Base-by-base conservation (phyloP, 1,284 basidiomycete genomes). In the Volvariella surrecta region DNA sequence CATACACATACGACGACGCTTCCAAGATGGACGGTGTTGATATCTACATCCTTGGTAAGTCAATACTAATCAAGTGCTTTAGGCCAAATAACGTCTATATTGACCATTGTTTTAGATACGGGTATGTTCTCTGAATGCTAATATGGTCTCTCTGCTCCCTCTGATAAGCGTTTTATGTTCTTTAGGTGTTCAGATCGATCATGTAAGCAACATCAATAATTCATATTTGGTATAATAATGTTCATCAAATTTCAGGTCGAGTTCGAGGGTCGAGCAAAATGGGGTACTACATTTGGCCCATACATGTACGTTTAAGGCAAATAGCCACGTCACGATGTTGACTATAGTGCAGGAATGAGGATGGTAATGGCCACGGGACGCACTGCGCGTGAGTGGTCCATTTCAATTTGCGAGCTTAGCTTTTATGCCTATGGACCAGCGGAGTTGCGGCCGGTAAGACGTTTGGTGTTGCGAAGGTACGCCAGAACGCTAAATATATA, bases 401-500 rank as follows among this genome's bases (percentile, higher is more conserved):
- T 16, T 16, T 9, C n/a, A 9, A 15, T 31, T 15, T 9, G 9
- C 30, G 15, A 9, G 15, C n/a, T 8, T 19, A 35, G n/a, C 34
- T 16, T 35, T 16, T 8, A 35, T 35, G 6, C 24, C 24, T 35
- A 35, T 35, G n/a, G n/a, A 6, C 22, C 22, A 45, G 44, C 16
- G 40, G 28, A n/a, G 39, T 40, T 19, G 44, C 40, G 16, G 43
- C 40, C 20, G 44, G 44, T 9, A 43, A 19, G 13, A 45, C 35
- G 7, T 48, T 16, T 22, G 41, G 41, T 22, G 44, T 42, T 13
- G 44, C 47, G n/a, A 48, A 45, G 47, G 47, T 48, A 22, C 24
- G 43, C 34, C 11, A 28, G 6, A 28, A 6, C 24, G n/a, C n/a
- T n/a, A n/a, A n/a, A n/a, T n/a, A n/a, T n/a, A n/a, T n/a, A n/a